These are phyloP conservation scores for Echinosophora koreensis DNA, from an alignment of 306 rosid genomes.

Conservation along the genomic window DNA sequence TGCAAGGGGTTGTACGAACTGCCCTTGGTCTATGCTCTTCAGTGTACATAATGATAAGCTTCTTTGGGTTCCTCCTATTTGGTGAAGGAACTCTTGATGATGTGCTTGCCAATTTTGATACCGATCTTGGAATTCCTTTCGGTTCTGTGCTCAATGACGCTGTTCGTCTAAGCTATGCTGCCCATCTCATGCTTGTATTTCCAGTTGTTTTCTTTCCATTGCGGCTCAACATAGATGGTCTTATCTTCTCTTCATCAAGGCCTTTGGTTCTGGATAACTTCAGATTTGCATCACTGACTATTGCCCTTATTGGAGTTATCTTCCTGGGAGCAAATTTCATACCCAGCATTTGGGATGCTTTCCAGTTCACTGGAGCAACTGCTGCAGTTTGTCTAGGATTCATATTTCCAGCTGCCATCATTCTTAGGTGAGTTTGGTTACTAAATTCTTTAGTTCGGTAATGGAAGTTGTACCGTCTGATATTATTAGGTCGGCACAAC, in stretches of 20 bases:
- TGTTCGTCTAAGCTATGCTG: constrained; percentile 90
- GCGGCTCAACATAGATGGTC: constrained; percentile 88
- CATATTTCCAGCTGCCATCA: constrained; percentile 60
- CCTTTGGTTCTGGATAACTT: constrained; percentile 75
- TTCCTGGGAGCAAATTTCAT: constrained; percentile 74
- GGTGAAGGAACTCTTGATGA: constrained; percentile 91
- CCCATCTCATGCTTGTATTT: constrained; percentile 93
- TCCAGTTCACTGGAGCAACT: constrained; percentile 66
- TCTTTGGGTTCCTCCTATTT: constrained; percentile 87
- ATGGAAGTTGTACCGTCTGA: too few species aligned
- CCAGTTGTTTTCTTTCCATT: constrained; percentile 90
- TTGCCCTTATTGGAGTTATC: constrained; percentile 52
- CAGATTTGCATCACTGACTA: constrained; percentile 75
- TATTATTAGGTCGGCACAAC: too few species aligned
- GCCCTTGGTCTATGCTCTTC: constrained; percentile 82
- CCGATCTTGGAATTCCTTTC: constrained; percentile 84
- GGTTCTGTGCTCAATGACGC: constrained; percentile 82
- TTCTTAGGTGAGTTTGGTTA: constrained; percentile 50
- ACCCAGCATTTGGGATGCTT: constrained; percentile 82
- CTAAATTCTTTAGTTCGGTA: neutral
- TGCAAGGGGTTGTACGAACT: constrained; percentile 74
- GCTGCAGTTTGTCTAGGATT: constrained; percentile 60
- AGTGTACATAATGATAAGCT: constrained; percentile 82
- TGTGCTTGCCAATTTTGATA: constrained; percentile 91
- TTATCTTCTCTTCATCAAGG: constrained; percentile 69